Evolutionary conservation across 768 basidiomycete species (phyloP).

Genomic region (Clitopilus hobsonii): DNA sequence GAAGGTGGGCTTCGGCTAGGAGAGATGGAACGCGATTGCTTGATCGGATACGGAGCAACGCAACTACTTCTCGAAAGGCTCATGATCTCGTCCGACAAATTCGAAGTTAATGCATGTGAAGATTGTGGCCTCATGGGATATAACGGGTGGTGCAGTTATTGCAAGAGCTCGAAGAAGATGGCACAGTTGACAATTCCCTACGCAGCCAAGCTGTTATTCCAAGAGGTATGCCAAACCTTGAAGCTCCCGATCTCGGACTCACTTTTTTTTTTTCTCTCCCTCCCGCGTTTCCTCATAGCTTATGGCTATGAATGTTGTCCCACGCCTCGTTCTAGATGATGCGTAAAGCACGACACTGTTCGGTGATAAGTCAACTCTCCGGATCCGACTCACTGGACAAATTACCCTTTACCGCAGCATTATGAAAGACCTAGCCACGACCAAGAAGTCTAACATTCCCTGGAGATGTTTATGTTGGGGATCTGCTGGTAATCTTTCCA

Average conservation of each 20-base stretch:
- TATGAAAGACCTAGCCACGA: neutral
- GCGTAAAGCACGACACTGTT: constrained; percentile 26
- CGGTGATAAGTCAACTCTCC: neutral
- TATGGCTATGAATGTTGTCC: constrained; percentile 97
- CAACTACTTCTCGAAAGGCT: constrained; percentile 93
- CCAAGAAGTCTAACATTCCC: neutral
- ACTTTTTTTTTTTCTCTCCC: neutral
- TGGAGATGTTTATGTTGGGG: neutral
- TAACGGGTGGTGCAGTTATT: constrained; percentile 95
- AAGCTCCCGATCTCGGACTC: constrained; percentile 1
- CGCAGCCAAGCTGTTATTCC: constrained; percentile 89
- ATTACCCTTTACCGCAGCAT: neutral
- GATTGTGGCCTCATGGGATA: constrained; percentile 94
- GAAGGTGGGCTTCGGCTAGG: constrained; percentile 96
- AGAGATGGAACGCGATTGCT: constrained; percentile 99
- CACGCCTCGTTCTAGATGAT: constrained; percentile 83
- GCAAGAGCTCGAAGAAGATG: constrained; percentile 96
- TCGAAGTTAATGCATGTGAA: constrained; percentile 94
- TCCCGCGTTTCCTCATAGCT: constrained; percentile 52
- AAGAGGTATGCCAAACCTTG: constrained; percentile 51
- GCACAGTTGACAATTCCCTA: constrained; percentile 95
- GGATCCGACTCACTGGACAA: neutral
- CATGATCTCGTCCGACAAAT: constrained; percentile 99
- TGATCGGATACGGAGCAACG: constrained; percentile 98
- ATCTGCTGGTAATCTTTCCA: neutral